phyloP scores from a whole-genome alignment of 106 monocot genomes.

The Agapanthus africanus region DNA sequence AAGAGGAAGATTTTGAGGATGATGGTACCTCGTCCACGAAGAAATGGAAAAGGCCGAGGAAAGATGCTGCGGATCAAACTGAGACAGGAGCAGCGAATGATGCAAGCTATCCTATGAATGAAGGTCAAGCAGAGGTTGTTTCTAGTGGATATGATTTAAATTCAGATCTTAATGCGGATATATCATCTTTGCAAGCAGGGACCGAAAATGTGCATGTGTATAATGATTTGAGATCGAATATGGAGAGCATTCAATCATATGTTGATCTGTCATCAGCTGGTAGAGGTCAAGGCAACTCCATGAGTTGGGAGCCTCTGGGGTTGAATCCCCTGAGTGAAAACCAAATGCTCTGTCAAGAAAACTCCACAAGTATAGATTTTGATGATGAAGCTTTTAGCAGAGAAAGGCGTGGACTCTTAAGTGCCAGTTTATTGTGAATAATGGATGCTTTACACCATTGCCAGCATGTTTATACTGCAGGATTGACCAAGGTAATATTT shows the following conservation, averaged over 20 bases:
- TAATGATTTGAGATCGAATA: conserved; percentile 34
- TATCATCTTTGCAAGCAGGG: conserved; percentile 19
- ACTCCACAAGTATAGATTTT: conserved; percentile 59
- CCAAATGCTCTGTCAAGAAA: conserved; percentile 53
- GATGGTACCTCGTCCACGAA: conserved; percentile 96
- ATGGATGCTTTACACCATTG: conserved; percentile 2
- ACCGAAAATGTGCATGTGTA: conserved; percentile 31
- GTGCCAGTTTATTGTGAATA: conserved; percentile 34
- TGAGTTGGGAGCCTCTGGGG: conserved; percentile 38
- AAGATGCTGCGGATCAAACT: conserved; percentile 49
- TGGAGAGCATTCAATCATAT: conserved; percentile 35
- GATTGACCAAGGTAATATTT: conserved; percentile 26
- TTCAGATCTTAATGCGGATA: conserved; percentile 35
- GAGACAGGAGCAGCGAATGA: conserved; percentile 31
- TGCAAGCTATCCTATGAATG: conserved; percentile 18
- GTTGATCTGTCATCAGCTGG: conserved; percentile 20
- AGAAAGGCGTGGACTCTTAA: conserved; percentile 33
- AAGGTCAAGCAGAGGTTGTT: conserved; percentile 20
- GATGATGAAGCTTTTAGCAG: conserved; percentile 46
- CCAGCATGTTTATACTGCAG: conserved; percentile 3
- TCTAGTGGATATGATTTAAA: conserved; percentile 38
- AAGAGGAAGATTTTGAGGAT: conserved; percentile 99
- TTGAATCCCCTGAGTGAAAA: conserved; percentile 31
- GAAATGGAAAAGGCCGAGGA: conserved; percentile 95
- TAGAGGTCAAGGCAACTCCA: conserved; percentile 17